phyloP scores from a whole-genome alignment of 2,329 filamentous ascomycete species.

The Colletotrichum sansevieriae region DNA sequence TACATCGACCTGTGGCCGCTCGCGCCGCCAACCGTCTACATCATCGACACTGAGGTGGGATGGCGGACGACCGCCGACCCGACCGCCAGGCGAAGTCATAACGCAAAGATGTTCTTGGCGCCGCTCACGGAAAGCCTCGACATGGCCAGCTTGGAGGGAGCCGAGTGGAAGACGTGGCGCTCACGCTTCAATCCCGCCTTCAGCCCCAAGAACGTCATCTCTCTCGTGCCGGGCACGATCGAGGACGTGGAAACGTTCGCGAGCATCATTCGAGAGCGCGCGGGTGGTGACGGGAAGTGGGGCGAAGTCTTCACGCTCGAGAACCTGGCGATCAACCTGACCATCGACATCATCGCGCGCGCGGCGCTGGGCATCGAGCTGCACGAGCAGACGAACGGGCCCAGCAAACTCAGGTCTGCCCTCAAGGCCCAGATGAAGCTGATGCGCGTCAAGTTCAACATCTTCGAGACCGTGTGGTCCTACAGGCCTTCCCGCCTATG shows the following conservation, averaged over 20 bases:
- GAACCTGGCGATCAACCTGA: conserved; percentile 52
- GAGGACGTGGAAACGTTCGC: conserved; percentile 54
- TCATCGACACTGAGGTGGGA: conserved; percentile 43
- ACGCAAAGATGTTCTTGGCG: conserved; percentile 46
- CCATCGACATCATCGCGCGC: conserved; percentile 56
- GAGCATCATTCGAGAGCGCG: conserved; percentile 46
- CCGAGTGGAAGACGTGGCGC: conserved; percentile 48
- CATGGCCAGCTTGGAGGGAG: conserved; percentile 49
- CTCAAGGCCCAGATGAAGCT: conserved; percentile 24
- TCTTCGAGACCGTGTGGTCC: conserved; percentile 12
- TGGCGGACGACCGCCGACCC: conserved; percentile 44
- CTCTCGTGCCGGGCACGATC: conserved; percentile 52
- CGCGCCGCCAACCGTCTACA: conserved; percentile 40
- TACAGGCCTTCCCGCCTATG: conserved; percentile 8
- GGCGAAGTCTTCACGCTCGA: conserved; percentile 52
- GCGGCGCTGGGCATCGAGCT: conserved; percentile 47
- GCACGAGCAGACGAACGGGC: conserved; percentile 24
- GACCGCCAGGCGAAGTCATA: conserved; percentile 45
- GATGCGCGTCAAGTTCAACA: conserved; percentile 13
- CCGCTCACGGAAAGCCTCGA: conserved; percentile 51
- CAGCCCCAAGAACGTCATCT: conserved; percentile 51
- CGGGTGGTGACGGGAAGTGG: conserved; percentile 48
- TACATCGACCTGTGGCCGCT: conserved; percentile 51
- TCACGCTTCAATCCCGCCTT: conserved; percentile 53
- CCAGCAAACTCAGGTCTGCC: conserved; percentile 22